These are phyloP conservation scores for Aspergillus novofumigatus DNA, from an alignment of 2,329 filamentous ascomycete genomes.

Conservation along the genomic window DNA sequence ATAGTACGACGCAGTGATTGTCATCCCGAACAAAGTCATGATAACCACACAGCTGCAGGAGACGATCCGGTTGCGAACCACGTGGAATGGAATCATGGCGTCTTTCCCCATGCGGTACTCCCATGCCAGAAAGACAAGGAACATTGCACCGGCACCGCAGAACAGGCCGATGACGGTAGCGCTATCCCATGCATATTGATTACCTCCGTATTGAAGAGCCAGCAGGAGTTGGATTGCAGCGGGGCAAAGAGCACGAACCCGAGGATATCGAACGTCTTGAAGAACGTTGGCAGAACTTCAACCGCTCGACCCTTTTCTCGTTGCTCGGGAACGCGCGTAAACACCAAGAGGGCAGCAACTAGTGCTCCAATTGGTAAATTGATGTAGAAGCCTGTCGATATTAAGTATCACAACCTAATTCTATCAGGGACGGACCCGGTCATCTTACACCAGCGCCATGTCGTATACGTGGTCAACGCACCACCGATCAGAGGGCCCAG, in stretches of 20 bases:
- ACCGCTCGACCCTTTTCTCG: constrained; percentile 10
- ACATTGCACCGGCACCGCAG: constrained; percentile 40
- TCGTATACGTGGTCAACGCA: background rate
- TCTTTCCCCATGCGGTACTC: constrained; percentile 39
- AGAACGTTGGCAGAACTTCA: constrained; percentile 6
- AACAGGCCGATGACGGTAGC: constrained; percentile 45
- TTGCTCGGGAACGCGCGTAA: constrained; percentile 14
- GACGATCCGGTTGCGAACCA: constrained; percentile 2
- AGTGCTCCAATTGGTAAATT: constrained; percentile 38
- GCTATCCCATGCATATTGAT: constrained; percentile 34
- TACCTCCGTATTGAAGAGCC: constrained; percentile 45
- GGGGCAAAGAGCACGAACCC: constrained; percentile 23
- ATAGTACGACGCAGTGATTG: constrained; percentile 39
- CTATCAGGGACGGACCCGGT: background rate
- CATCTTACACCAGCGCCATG: constrained; percentile 23
- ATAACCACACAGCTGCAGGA: constrained; percentile 27
- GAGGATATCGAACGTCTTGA: constrained; percentile 16
- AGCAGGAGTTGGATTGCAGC: constrained; percentile 42
- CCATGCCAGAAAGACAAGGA: constrained; percentile 35
- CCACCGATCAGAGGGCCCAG: background rate
- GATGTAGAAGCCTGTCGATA: constrained; percentile 34
- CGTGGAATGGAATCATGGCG: constrained; percentile 36
- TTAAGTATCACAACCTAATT: background rate
- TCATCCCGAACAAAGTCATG: constrained; percentile 30
- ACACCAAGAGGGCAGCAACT: constrained; percentile 27